These are phyloP conservation scores for Postia placenta DNA, from an alignment of 768 basidiomycete genomes.

Conservation along the genomic window DNA sequence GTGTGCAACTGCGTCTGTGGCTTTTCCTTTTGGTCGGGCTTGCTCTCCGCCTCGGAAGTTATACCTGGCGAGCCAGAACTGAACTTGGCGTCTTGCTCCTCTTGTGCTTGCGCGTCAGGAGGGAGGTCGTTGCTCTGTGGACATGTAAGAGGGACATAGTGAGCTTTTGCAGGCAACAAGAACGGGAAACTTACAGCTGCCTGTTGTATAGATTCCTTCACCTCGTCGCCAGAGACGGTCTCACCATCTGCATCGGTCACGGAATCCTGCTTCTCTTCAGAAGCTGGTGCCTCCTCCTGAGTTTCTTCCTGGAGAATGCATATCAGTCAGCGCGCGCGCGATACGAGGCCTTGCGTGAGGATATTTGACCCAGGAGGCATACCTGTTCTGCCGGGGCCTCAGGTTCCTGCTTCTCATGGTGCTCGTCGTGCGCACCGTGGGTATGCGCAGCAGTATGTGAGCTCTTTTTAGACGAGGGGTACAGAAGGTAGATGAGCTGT, in stretches of 20 bases:
- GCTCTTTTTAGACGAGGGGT: constrained; percentile 6
- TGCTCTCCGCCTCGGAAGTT: constrained; percentile 17
- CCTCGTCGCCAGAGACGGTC: constrained; percentile 20
- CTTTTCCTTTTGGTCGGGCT: constrained; percentile 18
- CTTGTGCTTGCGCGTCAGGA: constrained; percentile 18
- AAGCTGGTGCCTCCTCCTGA: constrained; percentile 9
- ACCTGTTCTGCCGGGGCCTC: background rate
- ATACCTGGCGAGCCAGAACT: constrained; percentile 15
- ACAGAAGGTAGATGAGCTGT: constrained; percentile 10
- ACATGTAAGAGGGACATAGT: background rate
- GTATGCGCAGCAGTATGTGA: constrained; percentile 6
- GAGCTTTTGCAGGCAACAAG: background rate
- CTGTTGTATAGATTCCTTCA: constrained; percentile 19
- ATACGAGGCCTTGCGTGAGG: constrained; percentile 3
- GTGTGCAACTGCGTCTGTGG: constrained; percentile 11
- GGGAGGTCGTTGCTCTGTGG: constrained; percentile 18
- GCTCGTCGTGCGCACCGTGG: background rate
- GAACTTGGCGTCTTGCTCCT: constrained; percentile 10
- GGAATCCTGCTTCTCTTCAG: constrained; percentile 8
- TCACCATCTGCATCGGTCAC: constrained; percentile 22
- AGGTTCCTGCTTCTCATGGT: constrained; percentile 1
- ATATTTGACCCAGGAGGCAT: no score
- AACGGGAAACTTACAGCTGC: constrained; percentile 13
- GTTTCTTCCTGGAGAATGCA: constrained; percentile 12
- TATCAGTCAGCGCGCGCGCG: background rate